phyloP scores from a whole-genome alignment of 2,329 filamentous ascomycete genomes.

The Sporothrix brunneoviolacea region DNA sequence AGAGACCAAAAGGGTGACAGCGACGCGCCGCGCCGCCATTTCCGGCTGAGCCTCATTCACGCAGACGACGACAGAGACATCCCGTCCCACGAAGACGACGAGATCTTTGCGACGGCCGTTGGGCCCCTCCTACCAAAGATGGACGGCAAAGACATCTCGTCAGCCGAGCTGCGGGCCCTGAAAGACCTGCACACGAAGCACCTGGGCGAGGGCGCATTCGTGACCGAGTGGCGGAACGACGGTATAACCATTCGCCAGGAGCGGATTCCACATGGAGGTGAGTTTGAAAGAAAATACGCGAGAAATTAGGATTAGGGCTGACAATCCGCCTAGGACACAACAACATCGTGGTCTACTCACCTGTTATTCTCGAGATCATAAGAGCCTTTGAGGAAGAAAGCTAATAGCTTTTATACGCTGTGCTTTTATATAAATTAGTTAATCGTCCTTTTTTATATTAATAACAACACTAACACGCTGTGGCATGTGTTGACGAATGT shows the following conservation, averaged over 20 bases:
- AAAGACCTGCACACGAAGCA: conserved; percentile 40
- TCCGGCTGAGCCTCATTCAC: conserved; percentile 70
- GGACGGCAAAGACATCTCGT: conserved; percentile 31
- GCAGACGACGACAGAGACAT: conserved; percentile 79
- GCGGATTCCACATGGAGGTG: conserved; percentile 48
- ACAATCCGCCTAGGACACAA: conserved; percentile 55
- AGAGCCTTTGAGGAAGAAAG: conserved; percentile 50
- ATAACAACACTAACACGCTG: too few species aligned
- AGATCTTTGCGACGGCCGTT: conserved; percentile 54
- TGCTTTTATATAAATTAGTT: too few species aligned
- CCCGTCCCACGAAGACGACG: conserved; percentile 62
- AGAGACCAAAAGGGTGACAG: conserved; percentile 25
- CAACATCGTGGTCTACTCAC: conserved; percentile 57
- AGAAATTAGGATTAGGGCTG: neutral
- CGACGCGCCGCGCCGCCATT: conserved; percentile 18
- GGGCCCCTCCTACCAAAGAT: conserved; percentile 23
- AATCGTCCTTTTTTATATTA: too few species aligned
- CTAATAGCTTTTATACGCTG: too few species aligned
- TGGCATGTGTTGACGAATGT: too few species aligned
- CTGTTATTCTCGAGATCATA: conserved; percentile 58
- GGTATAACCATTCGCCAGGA: conserved; percentile 48
- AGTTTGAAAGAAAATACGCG: conserved; percentile 25
- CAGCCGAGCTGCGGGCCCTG: conserved; percentile 25
- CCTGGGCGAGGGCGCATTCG: conserved; percentile 41
- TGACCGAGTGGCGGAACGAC: conserved; percentile 39